phyloP scores from a whole-genome alignment of 1,284 basidiomycete genomes.

The Cutaneotrichosporon cyanovorans region DNA sequence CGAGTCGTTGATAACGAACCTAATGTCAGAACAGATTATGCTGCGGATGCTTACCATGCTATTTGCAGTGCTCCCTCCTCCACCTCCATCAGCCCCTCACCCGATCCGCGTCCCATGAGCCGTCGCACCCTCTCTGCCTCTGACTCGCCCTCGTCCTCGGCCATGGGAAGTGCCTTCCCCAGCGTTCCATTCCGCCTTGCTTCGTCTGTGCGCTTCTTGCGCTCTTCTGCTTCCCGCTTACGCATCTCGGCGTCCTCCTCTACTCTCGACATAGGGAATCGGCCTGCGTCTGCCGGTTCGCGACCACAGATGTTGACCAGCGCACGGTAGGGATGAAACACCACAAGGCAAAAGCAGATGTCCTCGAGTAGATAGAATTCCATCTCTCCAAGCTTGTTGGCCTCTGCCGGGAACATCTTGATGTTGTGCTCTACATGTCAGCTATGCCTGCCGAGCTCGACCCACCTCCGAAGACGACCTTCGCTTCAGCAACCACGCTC shows the following conservation, averaged over 20 bases:
- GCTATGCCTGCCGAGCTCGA: constrained; percentile 15
- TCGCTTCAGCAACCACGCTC: constrained; percentile 76
- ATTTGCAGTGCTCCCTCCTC: constrained; percentile 49
- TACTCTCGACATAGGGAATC: constrained; percentile 27
- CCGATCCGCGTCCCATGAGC: constrained; percentile 40
- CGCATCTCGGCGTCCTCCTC: constrained; percentile 40
- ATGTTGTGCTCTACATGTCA: constrained; percentile 54
- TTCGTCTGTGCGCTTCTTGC: constrained; percentile 29
- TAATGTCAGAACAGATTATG: constrained; percentile 34
- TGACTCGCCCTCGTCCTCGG: constrained; percentile 22
- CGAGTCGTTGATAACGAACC: constrained; percentile 95
- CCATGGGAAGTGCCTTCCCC: constrained; percentile 5
- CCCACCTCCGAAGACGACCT: constrained; percentile 67
- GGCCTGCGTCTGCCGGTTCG: constrained; percentile 43
- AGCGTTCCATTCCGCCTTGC: constrained; percentile 9
- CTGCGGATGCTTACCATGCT: constrained; percentile 44
- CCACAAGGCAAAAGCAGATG: constrained; percentile 84
- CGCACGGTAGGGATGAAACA: constrained; percentile 91
- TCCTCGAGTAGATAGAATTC: constrained; percentile 97
- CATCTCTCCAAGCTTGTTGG: constrained; percentile 93
- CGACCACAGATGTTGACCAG: constrained; percentile 64
- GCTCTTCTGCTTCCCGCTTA: constrained; percentile 23
- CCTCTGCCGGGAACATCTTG: constrained; percentile 72
- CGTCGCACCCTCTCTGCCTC: constrained; percentile 34
- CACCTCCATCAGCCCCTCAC: constrained; percentile 46